Conservation (phyloP, 179 eudicot species). For the Monotropa hypopitys region DNA sequence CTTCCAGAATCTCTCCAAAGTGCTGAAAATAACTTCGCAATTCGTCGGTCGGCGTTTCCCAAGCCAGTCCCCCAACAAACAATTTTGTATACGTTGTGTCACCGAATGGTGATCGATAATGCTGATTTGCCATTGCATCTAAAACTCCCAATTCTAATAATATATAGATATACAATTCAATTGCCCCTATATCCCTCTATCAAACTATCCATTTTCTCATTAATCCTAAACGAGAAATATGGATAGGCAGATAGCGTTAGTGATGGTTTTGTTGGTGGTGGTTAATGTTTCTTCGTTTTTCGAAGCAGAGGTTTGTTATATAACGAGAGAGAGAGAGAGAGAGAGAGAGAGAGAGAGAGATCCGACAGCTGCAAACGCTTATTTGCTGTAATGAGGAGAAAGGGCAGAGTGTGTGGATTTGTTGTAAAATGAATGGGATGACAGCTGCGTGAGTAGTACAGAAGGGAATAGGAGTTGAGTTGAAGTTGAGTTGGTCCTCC, state of each 20-base stretch:
- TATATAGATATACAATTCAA: not conserved
- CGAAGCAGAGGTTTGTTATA: not conserved
- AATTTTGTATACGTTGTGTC: conserved; percentile 79
- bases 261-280: not conserved
- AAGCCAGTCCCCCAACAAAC: conserved; percentile 79
- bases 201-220: not conserved
- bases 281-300: not conserved
- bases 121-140: conserved; percentile 33
- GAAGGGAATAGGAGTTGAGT: not conserved
- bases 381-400: conserved; percentile 40
- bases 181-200: not conserved
- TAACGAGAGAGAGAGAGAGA: conserved; percentile 5
- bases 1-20: conserved; percentile 85
- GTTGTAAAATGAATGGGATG: conserved; percentile 24
- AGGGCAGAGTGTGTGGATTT: conserved; percentile 16
- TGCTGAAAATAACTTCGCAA: conserved; percentile 65
- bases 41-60: conserved; percentile 81
- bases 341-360: conserved; percentile 11
- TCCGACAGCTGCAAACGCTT: conserved; percentile 58
- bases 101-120: conserved; percentile 76
- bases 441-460: conserved; percentile 26
- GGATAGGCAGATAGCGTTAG: not conserved
- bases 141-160: not conserved
- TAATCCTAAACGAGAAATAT: not conserved
- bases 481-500: conserved; percentile 30